phyloP scores from a whole-genome alignment of 768 basidiomycete genomes.

The Lactifluus rugatus region DNA sequence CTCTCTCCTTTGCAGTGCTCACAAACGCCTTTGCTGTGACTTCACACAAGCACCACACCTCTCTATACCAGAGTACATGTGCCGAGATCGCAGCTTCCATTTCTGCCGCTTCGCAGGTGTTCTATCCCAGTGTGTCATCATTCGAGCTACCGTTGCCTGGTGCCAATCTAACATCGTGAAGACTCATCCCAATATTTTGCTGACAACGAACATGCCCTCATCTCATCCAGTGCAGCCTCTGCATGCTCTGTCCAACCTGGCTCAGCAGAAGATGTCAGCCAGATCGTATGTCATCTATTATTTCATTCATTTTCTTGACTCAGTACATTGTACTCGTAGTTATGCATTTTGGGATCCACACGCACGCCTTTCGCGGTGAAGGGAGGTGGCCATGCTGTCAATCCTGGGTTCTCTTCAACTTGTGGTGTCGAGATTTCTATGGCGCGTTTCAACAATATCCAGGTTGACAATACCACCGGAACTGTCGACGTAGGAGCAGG shows the following conservation, averaged over 20 bases:
- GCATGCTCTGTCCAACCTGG: conserved; percentile 20
- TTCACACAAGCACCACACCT: not conserved
- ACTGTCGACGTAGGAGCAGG: conserved; percentile 21
- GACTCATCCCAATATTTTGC: not conserved
- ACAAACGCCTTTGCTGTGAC: not conserved
- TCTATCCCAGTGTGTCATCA: not conserved
- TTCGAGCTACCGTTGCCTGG: not conserved
- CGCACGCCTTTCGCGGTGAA: conserved; percentile 14
- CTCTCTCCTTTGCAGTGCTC: not conserved
- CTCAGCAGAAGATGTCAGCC: conserved; percentile 12
- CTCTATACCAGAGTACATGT: not conserved
- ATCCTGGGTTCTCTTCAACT: conserved; percentile 23
- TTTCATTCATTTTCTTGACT: no score
- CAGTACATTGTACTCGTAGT: not conserved
- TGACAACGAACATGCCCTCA: conserved; percentile 6
- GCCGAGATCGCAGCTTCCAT: not conserved
- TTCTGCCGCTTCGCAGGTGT: not conserved
- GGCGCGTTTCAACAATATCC: conserved; percentile 16
- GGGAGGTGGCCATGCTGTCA: conserved; percentile 21
- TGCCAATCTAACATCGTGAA: not conserved
- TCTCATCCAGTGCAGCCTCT: not conserved
- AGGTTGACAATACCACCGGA: not conserved
- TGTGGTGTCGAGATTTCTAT: conserved; percentile 23
- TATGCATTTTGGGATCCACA: conserved; percentile 5
- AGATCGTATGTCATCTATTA: conserved; percentile 4